phyloP scores from a whole-genome alignment of 2,329 filamentous ascomycete species.

The Aureobasidium namibiae region DNA sequence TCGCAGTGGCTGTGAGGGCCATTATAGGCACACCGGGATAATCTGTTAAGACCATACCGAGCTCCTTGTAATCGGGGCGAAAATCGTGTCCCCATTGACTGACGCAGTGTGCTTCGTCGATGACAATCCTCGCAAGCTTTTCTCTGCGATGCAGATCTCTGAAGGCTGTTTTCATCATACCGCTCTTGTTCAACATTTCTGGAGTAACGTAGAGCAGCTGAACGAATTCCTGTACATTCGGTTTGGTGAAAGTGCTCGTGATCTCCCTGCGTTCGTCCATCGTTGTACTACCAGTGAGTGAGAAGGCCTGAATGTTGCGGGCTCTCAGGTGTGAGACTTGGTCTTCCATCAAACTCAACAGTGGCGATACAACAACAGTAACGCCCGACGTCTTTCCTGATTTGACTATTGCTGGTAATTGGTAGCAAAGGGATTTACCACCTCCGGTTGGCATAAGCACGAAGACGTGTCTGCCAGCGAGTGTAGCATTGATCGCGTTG shows the following conservation, averaged over 20 bases:
- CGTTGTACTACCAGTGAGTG: slow-evolving; percentile 71
- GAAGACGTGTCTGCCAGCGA: slow-evolving; percentile 81
- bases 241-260: slow-evolving; percentile 53
- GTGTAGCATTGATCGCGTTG: slow-evolving; percentile 89
- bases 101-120: slow-evolving; percentile 98
- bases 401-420: slow-evolving; percentile 76
- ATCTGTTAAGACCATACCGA: slow-evolving; percentile 63
- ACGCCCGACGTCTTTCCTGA: slow-evolving; percentile 77
- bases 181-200: slow-evolving; percentile 87
- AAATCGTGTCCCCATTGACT: slow-evolving; percentile 99
- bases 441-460: slow-evolving; percentile 97
- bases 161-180: slow-evolving; percentile 57
- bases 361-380: slow-evolving; percentile 87
- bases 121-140: slow-evolving; percentile 82
- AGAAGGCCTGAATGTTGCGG: slow-evolving; percentile 67
- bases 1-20: slow-evolving; percentile 92
- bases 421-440: slow-evolving; percentile 94
- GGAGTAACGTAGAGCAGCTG: slow-evolving; percentile 92
- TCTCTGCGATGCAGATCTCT: slow-evolving; percentile 57
- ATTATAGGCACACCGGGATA: slow-evolving; percentile 82
- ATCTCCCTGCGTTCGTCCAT: slow-evolving; percentile 57
- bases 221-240: slow-evolving; percentile 64
- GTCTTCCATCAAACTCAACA: slow-evolving; percentile 95
- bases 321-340: slow-evolving; percentile 76
- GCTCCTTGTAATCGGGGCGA: slow-evolving; percentile 83